A percentile compares a stretch with the other conserved stretches of the same genome.
Evolutionary conservation across 202 grass and related monocot species (phyloP).

Genomic region (Alloteropsis angusta): DNA sequence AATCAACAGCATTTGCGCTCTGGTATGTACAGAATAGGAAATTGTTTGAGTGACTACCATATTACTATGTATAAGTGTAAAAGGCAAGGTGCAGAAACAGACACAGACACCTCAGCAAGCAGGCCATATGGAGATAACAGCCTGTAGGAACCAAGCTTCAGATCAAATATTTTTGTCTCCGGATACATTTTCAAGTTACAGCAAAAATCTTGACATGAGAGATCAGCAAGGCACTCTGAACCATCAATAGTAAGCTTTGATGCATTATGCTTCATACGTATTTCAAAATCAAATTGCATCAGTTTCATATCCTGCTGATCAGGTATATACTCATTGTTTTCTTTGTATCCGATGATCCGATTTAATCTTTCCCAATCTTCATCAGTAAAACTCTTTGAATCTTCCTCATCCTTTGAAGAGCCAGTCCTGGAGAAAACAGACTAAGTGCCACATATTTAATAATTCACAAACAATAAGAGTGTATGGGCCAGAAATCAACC

Average conservation of each 20-base stretch:
- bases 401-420: conserved; percentile 64
- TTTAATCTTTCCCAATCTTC: conserved; percentile 94
- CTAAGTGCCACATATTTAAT: not conserved
- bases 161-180: conserved; percentile 84
- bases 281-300: conserved; percentile 84
- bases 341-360: conserved; percentile 91
- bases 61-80: not conserved
- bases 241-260: conserved; percentile 63
- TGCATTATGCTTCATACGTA: conserved; percentile 94
- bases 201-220: conserved; percentile 77
- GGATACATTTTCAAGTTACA: conserved; percentile 91
- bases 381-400: conserved; percentile 65
- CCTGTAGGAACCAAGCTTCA: conserved; percentile 87
- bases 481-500: conserved; percentile 37
- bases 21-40: conserved; percentile 24
- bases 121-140: conserved; percentile 84
- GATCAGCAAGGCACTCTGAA: conserved; percentile 71
- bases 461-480: conserved; percentile 2
- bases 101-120: conserved; percentile 75
- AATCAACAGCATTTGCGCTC: conserved; percentile 73
- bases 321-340: conserved; percentile 66
- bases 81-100: conserved; percentile 9
- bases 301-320: conserved; percentile 71
- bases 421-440: conserved; percentile 42
- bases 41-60: not conserved